These are phyloP conservation scores for Toxicodendron radicans DNA, from an alignment of 345 rosid genomes.

Conservation along the genomic window DNA sequence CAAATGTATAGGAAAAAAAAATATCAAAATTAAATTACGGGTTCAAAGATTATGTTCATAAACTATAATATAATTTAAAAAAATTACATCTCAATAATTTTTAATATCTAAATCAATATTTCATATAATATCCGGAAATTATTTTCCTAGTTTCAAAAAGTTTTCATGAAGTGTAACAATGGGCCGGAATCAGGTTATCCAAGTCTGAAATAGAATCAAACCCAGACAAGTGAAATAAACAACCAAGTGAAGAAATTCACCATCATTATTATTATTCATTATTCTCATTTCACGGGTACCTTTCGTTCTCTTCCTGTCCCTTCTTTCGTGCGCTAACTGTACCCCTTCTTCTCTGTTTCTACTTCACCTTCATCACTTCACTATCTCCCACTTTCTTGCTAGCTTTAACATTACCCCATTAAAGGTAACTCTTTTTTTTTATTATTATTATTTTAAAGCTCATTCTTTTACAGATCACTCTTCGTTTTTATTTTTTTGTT, in stretches of 20 bases:
- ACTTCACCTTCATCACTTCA: constrained; percentile 13
- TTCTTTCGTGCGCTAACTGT: constrained; percentile 18
- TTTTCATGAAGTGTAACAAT: background rate
- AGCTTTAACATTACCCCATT: constrained; percentile 26
- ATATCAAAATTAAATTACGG: no score
- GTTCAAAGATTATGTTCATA: no score
- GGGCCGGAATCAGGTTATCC: background rate
- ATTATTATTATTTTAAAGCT: background rate
- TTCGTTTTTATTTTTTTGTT: background rate
- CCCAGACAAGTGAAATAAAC: background rate
- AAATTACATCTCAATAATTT: no score
- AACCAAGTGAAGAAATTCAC: background rate
- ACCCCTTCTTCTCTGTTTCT: constrained; percentile 10
- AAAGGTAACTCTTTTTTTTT: constrained; percentile 21
- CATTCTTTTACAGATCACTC: constrained; percentile 16
- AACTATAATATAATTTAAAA: no score
- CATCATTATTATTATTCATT: background rate
- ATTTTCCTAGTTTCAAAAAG: no score
- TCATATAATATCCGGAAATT: no score
- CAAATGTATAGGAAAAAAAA: no score
- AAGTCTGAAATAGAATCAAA: background rate
- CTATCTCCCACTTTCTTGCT: constrained; percentile 4
- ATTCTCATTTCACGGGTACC: constrained; percentile 22
- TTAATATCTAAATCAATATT: no score
- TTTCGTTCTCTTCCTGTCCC: constrained; percentile 1